Conservation (phyloP, 2,329 filamentous ascomycete species). For the Capronia americana region DNA sequence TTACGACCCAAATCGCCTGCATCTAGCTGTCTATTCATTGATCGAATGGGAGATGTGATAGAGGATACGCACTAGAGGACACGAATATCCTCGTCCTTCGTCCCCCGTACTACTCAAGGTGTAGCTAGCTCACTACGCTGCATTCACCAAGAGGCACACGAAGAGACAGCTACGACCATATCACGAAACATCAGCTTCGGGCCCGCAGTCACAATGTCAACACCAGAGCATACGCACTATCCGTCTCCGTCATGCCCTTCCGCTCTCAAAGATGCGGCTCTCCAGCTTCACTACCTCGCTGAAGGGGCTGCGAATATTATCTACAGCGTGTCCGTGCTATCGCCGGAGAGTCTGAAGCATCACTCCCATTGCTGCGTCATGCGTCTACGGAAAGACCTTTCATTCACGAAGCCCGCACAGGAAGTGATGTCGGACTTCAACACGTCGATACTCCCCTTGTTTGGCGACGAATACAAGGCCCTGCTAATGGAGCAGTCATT, state of each 20-base stretch:
- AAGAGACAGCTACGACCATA: background rate
- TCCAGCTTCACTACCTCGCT: constrained; percentile 53
- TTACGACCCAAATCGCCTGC: background rate
- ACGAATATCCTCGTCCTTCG: background rate
- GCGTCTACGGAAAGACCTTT: constrained; percentile 65
- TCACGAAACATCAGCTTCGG: background rate
- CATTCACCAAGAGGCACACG: background rate
- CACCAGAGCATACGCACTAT: constrained; percentile 4
- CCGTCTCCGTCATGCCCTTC: constrained; percentile 24
- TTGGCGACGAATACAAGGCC: constrained; percentile 51
- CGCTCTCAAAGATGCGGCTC: constrained; percentile 12
- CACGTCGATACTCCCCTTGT: constrained; percentile 61
- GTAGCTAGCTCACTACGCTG: background rate
- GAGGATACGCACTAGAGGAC: background rate
- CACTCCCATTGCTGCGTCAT: constrained; percentile 46
- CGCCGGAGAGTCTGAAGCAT: constrained; percentile 41
- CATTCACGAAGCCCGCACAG: constrained; percentile 52
- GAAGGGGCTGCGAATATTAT: constrained; percentile 82
- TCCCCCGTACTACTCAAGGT: background rate
- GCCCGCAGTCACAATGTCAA: constrained; percentile 1
- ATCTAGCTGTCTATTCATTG: background rate
- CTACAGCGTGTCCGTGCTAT: constrained; percentile 47
- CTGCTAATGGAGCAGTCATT: constrained; percentile 50
- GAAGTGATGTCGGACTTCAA: constrained; percentile 52
- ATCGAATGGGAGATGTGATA: background rate